Conservation (phyloP, 495 filamentous ascomycete genomes). For the Trichoderma erinaceum region DNA sequence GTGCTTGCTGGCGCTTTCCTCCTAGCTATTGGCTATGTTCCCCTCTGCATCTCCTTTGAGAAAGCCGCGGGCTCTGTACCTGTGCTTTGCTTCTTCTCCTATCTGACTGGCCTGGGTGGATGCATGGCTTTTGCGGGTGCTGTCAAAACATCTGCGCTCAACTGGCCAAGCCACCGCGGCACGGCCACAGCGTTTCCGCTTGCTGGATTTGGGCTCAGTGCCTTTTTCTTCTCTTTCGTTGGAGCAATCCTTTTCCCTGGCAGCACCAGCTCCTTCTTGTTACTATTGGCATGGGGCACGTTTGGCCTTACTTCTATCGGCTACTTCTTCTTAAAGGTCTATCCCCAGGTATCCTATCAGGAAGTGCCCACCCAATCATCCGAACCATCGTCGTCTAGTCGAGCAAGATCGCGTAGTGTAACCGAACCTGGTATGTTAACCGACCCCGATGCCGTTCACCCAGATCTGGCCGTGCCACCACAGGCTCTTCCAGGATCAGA, state of each 20-base stretch:
- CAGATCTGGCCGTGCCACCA: background rate
- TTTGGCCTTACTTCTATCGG: constrained; percentile 64
- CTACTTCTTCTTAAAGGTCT: constrained; percentile 74
- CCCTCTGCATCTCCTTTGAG: constrained; percentile 61
- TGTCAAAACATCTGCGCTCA: constrained; percentile 83
- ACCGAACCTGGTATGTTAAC: constrained; percentile 61
- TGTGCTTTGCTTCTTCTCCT: constrained; percentile 73
- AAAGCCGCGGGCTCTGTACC: constrained; percentile 58
- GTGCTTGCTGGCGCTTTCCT: constrained; percentile 65
- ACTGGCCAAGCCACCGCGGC: constrained; percentile 86
- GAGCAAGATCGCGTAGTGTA: background rate
- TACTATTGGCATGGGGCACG: constrained; percentile 76
- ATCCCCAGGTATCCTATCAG: constrained; percentile 62
- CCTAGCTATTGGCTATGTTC: constrained; percentile 74
- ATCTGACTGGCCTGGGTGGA: constrained; percentile 78
- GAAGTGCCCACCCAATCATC: constrained; percentile 46
- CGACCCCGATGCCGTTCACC: background rate
- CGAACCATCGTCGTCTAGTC: background rate
- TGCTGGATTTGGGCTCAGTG: constrained; percentile 88
- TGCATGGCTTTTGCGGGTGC: constrained; percentile 80
- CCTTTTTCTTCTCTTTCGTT: constrained; percentile 85
- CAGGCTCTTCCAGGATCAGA: background rate
- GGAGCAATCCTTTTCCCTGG: constrained; percentile 77
- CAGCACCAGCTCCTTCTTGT: constrained; percentile 71
- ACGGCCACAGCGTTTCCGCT: constrained; percentile 92